Conservation (phyloP, 2,329 filamentous ascomycete genomes). For the Salinomyces thailandicus region DNA sequence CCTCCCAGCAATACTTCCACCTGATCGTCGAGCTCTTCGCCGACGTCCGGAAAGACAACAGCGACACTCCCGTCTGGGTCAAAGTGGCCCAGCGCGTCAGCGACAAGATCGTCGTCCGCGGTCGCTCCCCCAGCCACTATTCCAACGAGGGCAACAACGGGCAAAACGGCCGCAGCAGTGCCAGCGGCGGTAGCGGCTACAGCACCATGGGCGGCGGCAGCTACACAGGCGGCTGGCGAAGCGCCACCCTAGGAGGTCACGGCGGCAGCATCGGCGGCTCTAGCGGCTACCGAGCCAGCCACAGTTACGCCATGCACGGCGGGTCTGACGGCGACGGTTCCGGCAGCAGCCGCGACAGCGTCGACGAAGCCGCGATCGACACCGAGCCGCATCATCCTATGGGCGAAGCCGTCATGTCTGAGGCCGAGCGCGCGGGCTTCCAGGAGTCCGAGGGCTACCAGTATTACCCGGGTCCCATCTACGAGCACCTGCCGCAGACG, state of each 20-base stretch:
- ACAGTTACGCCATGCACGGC: conserved; percentile 17
- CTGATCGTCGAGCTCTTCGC: conserved; percentile 77
- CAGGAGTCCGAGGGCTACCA: conserved; percentile 34
- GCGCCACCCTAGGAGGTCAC: conserved; percentile 7
- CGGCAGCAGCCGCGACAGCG: conserved; percentile 32
- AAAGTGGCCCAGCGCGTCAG: conserved; percentile 64
- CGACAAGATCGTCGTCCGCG: conserved; percentile 76
- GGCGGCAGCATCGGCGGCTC: conserved; percentile 14
- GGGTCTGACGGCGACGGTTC: conserved; percentile 24
- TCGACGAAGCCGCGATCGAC: conserved; percentile 23
- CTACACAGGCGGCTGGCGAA: conserved; percentile 23
- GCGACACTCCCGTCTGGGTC: conserved; percentile 47
- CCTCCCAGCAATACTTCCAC: conserved; percentile 86
- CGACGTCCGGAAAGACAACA: conserved; percentile 45
- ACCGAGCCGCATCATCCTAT: conserved; percentile 22
- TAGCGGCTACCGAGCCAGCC: conserved; percentile 19
- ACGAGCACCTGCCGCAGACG: conserved; percentile 28
- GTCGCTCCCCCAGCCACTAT: conserved; percentile 63
- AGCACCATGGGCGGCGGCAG: conserved; percentile 23
- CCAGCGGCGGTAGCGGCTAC: conserved; percentile 44
- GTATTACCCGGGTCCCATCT: conserved; percentile 37
- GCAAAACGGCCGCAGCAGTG: conserved; percentile 53
- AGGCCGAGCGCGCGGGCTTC: conserved; percentile 33
- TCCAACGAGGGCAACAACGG: conserved; percentile 37
- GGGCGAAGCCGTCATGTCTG: conserved; percentile 31